A percentile compares a stretch with the other conserved stretches of the same genome.
phyloP scores from a whole-genome alignment of 1,284 basidiomycete species.

The Ustilago tritici region DNA sequence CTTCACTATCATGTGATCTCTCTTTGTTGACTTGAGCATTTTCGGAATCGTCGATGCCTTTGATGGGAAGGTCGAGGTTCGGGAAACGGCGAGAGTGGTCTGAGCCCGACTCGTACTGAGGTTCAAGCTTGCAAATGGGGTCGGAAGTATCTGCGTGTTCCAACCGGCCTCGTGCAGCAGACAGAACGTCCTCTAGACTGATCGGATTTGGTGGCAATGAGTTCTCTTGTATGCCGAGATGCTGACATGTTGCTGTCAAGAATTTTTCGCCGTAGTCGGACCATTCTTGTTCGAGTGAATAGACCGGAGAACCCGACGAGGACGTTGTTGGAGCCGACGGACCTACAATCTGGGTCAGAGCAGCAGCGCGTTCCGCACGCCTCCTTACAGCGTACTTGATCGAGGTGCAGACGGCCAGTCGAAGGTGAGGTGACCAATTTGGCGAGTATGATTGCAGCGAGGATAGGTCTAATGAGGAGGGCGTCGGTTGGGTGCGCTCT shows the following conservation, averaged over 20 bases:
- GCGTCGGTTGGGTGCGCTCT: conserved; percentile 5
- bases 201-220: conserved; percentile 54
- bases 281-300: conserved; percentile 43
- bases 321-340: not conserved
- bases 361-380: conserved; percentile 39
- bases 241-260: conserved; percentile 64
- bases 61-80: conserved; percentile 46
- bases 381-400: conserved; percentile 54
- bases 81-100: conserved; percentile 46
- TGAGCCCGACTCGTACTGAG: conserved; percentile 35
- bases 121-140: conserved; percentile 37
- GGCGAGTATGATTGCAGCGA: conserved; percentile 60
- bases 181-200: conserved; percentile 55
- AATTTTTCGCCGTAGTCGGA: conserved; percentile 58
- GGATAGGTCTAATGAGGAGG: conserved; percentile 51
- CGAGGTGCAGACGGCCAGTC: conserved; percentile 60
- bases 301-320: not conserved
- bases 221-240: conserved; percentile 54
- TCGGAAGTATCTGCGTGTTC: conserved; percentile 21
- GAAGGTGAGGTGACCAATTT: conserved; percentile 54
- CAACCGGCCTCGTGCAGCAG: conserved; percentile 40
- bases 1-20: too few species aligned
- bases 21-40: not conserved
- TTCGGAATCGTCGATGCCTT: conserved; percentile 33
- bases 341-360: conserved; percentile 10